Conservation (phyloP, 257 asterid species). For the Solanum paucissectum region DNA sequence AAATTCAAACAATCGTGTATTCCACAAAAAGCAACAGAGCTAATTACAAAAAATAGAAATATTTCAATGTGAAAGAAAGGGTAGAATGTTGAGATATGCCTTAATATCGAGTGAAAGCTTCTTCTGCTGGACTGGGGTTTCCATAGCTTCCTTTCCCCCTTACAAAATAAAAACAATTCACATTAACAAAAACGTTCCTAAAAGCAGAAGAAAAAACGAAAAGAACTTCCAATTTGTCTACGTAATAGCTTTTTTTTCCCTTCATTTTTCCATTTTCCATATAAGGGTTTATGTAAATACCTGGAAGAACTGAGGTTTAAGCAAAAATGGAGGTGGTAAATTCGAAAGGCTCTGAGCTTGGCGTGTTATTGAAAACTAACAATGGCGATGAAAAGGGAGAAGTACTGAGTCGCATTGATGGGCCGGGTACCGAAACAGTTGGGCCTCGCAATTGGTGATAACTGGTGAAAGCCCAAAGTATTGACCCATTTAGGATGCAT, state of each 20-base stretch:
- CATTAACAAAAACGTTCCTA: neutral
- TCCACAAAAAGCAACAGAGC: neutral
- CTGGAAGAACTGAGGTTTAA: neutral
- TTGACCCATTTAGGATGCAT: neutral
- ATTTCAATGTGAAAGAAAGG: neutral
- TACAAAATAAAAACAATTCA: neutral
- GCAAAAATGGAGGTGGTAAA: neutral
- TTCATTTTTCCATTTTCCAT: neutral
- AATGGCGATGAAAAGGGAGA: neutral
- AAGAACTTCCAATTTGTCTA: neutral
- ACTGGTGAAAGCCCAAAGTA: neutral
- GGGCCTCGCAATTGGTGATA: neutral
- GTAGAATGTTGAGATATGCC: neutral
- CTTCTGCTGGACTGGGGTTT: constrained; percentile 2
- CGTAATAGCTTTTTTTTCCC: neutral
- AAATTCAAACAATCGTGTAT: neutral
- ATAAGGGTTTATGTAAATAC: neutral
- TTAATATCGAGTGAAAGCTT: neutral
- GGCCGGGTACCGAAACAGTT: neutral
- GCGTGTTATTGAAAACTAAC: neutral
- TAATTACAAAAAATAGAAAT: neutral
- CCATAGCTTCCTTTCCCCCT: neutral
- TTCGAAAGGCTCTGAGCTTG: neutral
- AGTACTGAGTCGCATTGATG: neutral
- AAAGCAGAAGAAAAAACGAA: neutral